These are phyloP conservation scores for Scedosporium apiospermum DNA, from an alignment of 2,329 filamentous ascomycete species.

Conservation along the genomic window DNA sequence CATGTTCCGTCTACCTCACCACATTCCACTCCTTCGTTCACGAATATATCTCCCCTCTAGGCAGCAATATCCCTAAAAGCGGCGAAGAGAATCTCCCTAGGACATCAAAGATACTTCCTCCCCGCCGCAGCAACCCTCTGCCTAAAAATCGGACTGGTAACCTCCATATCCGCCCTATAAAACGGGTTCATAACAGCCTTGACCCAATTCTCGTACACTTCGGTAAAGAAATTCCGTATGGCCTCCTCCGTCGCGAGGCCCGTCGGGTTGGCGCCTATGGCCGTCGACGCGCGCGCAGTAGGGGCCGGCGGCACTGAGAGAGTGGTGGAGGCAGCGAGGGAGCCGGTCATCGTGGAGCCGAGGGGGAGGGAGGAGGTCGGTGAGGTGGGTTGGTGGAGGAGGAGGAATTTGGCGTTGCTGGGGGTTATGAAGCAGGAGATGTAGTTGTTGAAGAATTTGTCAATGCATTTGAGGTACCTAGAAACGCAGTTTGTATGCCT, in stretches of 20 bases:
- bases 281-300: constrained; percentile 50
- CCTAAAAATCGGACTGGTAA: constrained; percentile 80
- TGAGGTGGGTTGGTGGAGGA: constrained; percentile 71
- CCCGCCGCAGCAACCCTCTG: constrained; percentile 75
- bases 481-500: constrained; percentile 3
- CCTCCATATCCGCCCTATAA: constrained; percentile 74
- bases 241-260: constrained; percentile 91
- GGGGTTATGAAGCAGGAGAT: constrained; percentile 91
- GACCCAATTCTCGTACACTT: constrained; percentile 94
- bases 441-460: constrained; percentile 94
- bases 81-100: too few relatives aligned
- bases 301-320: constrained; percentile 32
- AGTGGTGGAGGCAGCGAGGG: constrained; percentile 21
- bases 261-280: constrained; percentile 74
- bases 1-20: neutral
- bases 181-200: constrained; percentile 98
- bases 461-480: constrained; percentile 93
- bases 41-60: neutral
- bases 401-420: constrained; percentile 85
- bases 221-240: constrained; percentile 85
- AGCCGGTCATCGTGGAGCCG: constrained; percentile 30
- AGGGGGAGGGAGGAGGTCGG: constrained; percentile 21
- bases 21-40: neutral
- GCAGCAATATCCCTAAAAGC: too few relatives aligned
- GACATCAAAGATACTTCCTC: constrained; percentile 72